Evolutionary conservation across 352 stramenopile genomes (phyloP).

Genomic region (Phytophthora foliorum): DNA sequence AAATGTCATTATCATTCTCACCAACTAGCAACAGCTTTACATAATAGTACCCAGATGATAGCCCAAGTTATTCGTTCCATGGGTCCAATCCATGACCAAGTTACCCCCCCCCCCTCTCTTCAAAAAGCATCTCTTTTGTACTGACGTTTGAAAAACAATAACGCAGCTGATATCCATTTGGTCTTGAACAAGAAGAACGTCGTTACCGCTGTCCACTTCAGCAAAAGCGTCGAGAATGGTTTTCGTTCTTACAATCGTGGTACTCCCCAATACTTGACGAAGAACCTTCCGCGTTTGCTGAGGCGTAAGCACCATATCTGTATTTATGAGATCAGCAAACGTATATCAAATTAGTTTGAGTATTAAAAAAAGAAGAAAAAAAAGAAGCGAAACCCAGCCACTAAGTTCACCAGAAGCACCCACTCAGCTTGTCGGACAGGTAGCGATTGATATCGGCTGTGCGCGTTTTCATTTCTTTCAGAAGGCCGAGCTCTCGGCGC

Average conservation of each 20-base stretch:
- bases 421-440: conserved; percentile 13
- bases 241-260: background rate
- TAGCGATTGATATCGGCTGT: conserved; percentile 12
- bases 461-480: conserved; percentile 11
- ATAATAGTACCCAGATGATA: conserved; percentile 6
- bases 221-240: conserved; percentile 1
- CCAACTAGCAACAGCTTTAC: background rate
- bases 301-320: conserved; percentile 3
- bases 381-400: background rate
- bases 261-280: background rate
- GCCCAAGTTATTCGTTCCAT: conserved; percentile 14
- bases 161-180: conserved; percentile 8
- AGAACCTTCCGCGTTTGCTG: conserved; percentile 13
- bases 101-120: background rate
- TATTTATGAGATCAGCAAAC: background rate
- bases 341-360: background rate
- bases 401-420: conserved; percentile 8
- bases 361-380: background rate
- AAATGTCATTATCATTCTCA: background rate
- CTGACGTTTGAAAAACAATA: background rate
- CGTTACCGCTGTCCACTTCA: background rate
- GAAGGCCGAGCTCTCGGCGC: conserved; percentile 4
- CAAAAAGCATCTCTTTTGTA: conserved; percentile 6
- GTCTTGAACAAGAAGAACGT: conserved; percentile 12
- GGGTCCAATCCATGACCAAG: conserved; percentile 15